Conservation (phyloP, 495 filamentous ascomycete genomes). For the Xylaria cubensis region DNA sequence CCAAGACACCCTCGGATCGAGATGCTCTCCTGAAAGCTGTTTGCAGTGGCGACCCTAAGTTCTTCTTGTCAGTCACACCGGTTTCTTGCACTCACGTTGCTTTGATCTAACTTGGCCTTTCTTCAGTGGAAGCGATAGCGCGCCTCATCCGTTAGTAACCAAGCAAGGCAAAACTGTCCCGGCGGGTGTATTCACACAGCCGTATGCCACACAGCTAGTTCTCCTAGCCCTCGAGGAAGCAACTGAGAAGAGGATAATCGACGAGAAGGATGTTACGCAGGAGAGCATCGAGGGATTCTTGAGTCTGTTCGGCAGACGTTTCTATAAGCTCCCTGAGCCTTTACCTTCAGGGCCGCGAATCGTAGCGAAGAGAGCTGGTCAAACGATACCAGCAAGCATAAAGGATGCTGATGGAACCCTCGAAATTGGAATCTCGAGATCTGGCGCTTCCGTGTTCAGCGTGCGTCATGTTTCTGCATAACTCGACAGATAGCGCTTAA, state of each 20-base stretch:
- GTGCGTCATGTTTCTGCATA: constrained; percentile 21
- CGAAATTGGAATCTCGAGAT: constrained; percentile 73
- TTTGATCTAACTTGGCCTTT: constrained; percentile 31
- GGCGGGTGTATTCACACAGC: constrained; percentile 92
- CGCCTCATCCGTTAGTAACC: constrained; percentile 76
- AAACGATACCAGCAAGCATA: constrained; percentile 61
- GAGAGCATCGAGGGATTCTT: constrained; percentile 78
- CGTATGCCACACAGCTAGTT: constrained; percentile 79
- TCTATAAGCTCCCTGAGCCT: constrained; percentile 66
- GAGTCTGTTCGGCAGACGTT: constrained; percentile 72
- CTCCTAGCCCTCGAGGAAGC: constrained; percentile 76
- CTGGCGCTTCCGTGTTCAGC: constrained; percentile 38
- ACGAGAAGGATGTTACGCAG: constrained; percentile 70
- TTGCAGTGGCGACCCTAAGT: constrained; percentile 72
- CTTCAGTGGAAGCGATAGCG: constrained; percentile 63
- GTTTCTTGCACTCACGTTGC: neutral
- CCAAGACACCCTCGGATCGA: constrained; percentile 76
- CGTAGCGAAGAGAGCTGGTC: constrained; percentile 65
- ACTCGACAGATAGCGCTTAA: neutral
- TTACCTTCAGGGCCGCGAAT: constrained; percentile 58
- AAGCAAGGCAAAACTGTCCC: constrained; percentile 63
- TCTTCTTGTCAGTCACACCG: constrained; percentile 69
- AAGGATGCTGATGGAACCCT: constrained; percentile 56
- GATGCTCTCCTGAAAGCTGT: constrained; percentile 75
- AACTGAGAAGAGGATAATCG: constrained; percentile 68